Percentiles rank a stretch among this genome's conserved stretches.
Conservation (phyloP, 2,329 filamentous ascomycete genomes). For the Colletotrichum cordylinicola region DNA sequence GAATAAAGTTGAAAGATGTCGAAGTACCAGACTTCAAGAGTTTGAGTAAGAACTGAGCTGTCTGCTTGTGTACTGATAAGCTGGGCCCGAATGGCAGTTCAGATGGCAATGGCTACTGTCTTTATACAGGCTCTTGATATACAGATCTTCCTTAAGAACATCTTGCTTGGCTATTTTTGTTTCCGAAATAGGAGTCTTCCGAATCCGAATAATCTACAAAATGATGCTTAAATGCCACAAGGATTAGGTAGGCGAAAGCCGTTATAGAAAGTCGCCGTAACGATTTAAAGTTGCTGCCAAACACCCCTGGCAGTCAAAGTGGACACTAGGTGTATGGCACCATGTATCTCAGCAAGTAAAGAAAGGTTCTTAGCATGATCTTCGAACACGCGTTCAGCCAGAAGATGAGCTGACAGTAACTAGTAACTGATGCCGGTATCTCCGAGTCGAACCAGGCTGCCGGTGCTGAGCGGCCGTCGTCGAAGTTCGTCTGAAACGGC, state of each 20-base stretch:
- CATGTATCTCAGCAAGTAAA: no score
- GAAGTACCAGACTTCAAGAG: neutral
- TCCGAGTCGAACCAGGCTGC: neutral
- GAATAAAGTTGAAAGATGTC: neutral
- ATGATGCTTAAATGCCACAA: neutral
- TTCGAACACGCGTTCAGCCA: no score
- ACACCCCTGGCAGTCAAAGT: neutral
- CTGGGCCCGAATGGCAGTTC: neutral
- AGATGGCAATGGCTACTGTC: neutral
- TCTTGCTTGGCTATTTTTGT: neutral
- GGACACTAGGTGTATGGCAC: neutral
- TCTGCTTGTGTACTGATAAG: neutral
- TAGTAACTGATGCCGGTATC: neutral
- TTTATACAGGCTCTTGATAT: neutral
- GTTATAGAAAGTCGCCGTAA: neutral
- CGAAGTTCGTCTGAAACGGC: conserved; percentile 3
- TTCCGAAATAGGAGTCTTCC: neutral
- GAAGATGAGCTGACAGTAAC: neutral
- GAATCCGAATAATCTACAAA: neutral
- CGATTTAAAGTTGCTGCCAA: neutral
- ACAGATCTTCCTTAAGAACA: neutral
- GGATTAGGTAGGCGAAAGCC: neutral
- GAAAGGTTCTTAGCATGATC: neutral
- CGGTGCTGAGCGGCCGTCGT: neutral
- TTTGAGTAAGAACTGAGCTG: neutral